phyloP scores from a whole-genome alignment of 2,329 filamentous ascomycete species.

The Colletotrichum spaethianum region DNA sequence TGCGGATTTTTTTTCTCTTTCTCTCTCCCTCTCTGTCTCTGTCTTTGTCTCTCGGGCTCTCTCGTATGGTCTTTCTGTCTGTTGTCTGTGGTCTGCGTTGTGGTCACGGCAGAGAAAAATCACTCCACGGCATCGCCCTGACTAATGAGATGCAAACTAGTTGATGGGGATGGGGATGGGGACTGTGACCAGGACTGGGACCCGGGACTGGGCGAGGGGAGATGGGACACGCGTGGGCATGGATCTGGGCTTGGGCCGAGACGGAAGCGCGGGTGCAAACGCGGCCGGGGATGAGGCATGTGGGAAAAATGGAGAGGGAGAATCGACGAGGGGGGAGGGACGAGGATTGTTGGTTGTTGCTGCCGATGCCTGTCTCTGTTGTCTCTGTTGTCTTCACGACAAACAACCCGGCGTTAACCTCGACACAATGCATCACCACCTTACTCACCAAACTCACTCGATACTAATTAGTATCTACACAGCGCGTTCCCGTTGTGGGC shows the following conservation, averaged over 20 bases:
- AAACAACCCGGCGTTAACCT: background rate
- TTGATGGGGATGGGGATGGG: constrained; percentile 6
- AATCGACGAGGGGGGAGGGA: background rate
- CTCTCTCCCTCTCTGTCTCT: background rate
- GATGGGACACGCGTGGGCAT: background rate
- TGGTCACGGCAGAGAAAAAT: constrained; percentile 13
- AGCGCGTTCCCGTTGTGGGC: background rate
- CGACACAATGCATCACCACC: background rate
- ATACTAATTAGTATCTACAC: background rate
- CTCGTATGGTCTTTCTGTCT: constrained; percentile 1
- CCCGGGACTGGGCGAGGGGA: background rate
- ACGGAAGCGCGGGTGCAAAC: constrained; percentile 8
- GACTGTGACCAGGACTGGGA: background rate
- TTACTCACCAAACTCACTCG: background rate
- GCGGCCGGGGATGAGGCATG: constrained; percentile 18
- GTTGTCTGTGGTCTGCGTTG: background rate
- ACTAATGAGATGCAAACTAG: constrained; percentile 28
- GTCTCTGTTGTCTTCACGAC: no score
- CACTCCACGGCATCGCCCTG: constrained; percentile 24
- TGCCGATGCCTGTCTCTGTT: background rate
- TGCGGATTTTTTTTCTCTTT: background rate
- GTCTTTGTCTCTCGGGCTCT: background rate
- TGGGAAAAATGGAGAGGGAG: no score
- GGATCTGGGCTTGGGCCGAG: background rate
- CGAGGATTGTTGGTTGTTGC: background rate